Evolutionary conservation across 2,329 filamentous ascomycete genomes (phyloP), one percentile per base, ranked within the genome.

Genomic region (Davidsoniella neocaledoniae): DNA sequence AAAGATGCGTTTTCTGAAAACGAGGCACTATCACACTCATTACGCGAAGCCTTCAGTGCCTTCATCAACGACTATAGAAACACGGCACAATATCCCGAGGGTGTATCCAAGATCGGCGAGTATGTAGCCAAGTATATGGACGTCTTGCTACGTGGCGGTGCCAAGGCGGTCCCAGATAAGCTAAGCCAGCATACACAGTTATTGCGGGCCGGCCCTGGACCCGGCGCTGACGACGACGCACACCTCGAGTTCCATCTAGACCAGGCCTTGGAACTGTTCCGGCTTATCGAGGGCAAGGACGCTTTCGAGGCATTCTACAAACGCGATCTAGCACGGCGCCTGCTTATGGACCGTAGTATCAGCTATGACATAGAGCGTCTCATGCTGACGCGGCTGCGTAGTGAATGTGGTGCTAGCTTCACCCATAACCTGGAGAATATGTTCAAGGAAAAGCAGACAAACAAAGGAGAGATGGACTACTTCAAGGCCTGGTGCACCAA

Each of bases 301-400:
- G 85, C 95, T 0, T 98, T 99, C 55, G 91, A 98, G 62, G 90
- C 91, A 1, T 98, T 98, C 62, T 99, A 99, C 74, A 98, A 98
- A 70, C 94, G 91, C 59, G 91, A 96, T 60, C 73, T 99, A 46
- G 90, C 93, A 1, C 77, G 88, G 14, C 77, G 91, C 43, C 68
- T 99, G 40, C 72, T 99, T 50, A 88, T 96, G 86, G 83, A 82
- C 38, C 78, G 88, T 55, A 95, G 87, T 61, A 88, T 90, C 19
- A 95, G 86, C 60, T 84, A 90, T 50, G 91, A 98, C 64, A 90
- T 91, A 0, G 93, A 98, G 66, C 78, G 88, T 55, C 94, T 83
- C 65, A 98, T 98, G 91, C 74, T 98, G 44, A 74, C 84, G 23
- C 86, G 93, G 56, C 72, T 98, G 25, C 90, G 91, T 66, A 83